Conservation (phyloP, 176 grass and related monocot species). For the Carex littledalei region DNA sequence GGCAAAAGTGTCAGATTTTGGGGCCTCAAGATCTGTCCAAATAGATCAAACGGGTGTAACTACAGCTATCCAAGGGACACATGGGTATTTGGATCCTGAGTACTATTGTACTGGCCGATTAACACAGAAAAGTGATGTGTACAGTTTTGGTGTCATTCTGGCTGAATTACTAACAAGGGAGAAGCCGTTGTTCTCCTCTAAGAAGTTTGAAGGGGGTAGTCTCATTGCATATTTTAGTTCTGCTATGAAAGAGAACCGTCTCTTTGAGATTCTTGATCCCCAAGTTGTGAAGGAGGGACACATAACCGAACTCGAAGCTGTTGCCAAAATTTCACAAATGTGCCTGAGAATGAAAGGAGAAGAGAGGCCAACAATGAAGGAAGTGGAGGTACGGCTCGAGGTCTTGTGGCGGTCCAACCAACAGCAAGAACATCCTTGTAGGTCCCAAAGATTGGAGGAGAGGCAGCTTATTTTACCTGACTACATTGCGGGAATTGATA, state of each 20-base stretch:
- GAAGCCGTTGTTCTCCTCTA: not conserved
- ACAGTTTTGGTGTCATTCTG: not conserved
- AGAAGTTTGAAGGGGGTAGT: no score
- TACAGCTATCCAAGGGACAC: not conserved
- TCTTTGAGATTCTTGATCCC: not conserved
- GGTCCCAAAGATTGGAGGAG: not conserved
- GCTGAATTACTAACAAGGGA: not conserved
- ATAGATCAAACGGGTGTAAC: not conserved
- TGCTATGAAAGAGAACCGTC: not conserved
- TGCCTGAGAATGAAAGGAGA: not conserved
- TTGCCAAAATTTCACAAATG: not conserved
- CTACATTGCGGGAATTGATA: not conserved
- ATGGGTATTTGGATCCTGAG: not conserved
- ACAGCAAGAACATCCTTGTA: no score
- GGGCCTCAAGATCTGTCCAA: conserved; percentile 1
- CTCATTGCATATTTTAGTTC: not conserved
- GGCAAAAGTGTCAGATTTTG: conserved; percentile 6
- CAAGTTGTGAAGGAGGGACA: not conserved
- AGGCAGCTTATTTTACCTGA: not conserved
- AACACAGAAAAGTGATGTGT: conserved; percentile 1
- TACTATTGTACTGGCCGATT: not conserved
- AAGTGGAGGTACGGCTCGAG: not conserved
- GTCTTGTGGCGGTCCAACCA: not conserved
- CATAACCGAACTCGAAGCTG: not conserved
- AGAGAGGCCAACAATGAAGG: not conserved